These are phyloP conservation scores for Moelleriella libera DNA, from an alignment of 2,329 filamentous ascomycete species.

Conservation along the genomic window DNA sequence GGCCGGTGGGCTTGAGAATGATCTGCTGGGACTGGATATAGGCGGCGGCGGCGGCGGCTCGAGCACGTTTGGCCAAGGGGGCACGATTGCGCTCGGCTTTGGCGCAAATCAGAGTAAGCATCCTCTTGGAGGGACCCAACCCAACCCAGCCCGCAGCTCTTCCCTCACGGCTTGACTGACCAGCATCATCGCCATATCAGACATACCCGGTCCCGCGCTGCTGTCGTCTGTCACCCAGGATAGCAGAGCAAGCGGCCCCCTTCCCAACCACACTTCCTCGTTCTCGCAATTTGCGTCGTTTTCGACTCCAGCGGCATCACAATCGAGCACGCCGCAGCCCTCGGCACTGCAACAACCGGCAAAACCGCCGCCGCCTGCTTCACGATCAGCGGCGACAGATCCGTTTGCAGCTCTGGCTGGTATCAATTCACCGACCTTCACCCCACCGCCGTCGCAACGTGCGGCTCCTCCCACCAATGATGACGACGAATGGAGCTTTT, in stretches of 20 bases:
- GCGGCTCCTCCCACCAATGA: conserved; percentile 41
- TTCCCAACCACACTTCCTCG: conserved; percentile 26
- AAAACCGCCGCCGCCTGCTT: conserved; percentile 19
- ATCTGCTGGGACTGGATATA: conserved; percentile 78
- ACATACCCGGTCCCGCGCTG: conserved; percentile 49
- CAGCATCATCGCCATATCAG: conserved; percentile 20
- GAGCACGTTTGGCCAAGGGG: conserved; percentile 53
- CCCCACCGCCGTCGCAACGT: conserved; percentile 10
- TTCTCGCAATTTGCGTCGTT: conserved; percentile 44
- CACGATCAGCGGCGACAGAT: too few species aligned
- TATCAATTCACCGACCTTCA: conserved; percentile 9
- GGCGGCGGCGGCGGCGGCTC: conserved; percentile 46
- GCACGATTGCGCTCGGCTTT: conserved; percentile 73
- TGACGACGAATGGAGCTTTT: conserved; percentile 91
- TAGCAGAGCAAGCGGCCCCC: conserved; percentile 38
- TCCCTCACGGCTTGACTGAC: conserved; percentile 7
- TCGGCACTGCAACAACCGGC: conserved; percentile 28
- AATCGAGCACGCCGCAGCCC: conserved; percentile 39
- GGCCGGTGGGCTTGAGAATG: conserved; percentile 66
- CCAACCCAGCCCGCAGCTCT: not conserved
- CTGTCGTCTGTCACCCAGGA: conserved; percentile 49
- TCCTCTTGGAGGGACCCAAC: not conserved
- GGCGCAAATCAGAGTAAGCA: conserved; percentile 51
- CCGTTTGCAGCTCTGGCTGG: too few species aligned
- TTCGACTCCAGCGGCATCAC: conserved; percentile 34